Evolutionary conservation across 768 basidiomycete species (phyloP).

Genomic region (Lactarius trivialis): DNA sequence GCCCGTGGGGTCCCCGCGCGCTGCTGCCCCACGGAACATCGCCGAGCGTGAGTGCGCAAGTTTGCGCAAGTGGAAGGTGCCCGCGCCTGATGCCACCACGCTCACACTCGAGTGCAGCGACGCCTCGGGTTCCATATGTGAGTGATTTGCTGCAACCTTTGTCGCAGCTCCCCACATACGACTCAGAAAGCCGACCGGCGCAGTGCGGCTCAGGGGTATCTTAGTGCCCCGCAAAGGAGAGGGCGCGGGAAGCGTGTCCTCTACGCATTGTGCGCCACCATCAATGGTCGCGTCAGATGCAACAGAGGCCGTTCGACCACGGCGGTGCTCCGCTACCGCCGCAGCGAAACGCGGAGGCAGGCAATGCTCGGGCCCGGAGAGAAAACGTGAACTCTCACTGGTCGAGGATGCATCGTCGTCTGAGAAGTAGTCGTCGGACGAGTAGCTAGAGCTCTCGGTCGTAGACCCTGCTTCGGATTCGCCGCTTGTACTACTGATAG

Average conservation of each 20-base stretch:
- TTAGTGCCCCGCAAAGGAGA: slow-evolving; percentile 21
- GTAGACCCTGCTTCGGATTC: slow-evolving; percentile 21
- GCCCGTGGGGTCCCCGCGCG: slow-evolving; percentile 7
- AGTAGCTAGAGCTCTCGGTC: slow-evolving; percentile 16
- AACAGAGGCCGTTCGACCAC: slow-evolving; percentile 15
- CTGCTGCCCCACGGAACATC: slow-evolving; percentile 31
- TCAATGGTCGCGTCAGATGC: slow-evolving; percentile 22
- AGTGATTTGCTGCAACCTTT: slow-evolving; percentile 28
- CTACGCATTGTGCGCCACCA: slow-evolving; percentile 7
- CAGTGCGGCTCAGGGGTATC: slow-evolving; percentile 26
- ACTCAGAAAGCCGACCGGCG: slow-evolving; percentile 49
- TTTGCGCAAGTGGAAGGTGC: slow-evolving; percentile 33
- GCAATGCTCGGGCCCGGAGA: slow-evolving; percentile 23
- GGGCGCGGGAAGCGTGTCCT: slow-evolving; percentile 1
- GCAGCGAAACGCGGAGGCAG: slow-evolving; percentile 45
- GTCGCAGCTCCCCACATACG: slow-evolving; percentile 69
- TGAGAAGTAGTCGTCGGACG: slow-evolving; percentile 28
- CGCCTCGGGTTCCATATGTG: slow-evolving; percentile 15
- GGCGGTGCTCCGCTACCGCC: slow-evolving; percentile 32
- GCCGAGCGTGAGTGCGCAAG: slow-evolving; percentile 42
- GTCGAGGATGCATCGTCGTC: slow-evolving; percentile 37
- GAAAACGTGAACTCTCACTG: slow-evolving; percentile 1
- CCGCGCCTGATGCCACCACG: slow-evolving; percentile 26
- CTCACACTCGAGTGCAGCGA: slow-evolving; percentile 24
- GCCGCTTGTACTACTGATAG: slow-evolving; percentile 17